phyloP scores from a whole-genome alignment of 2,329 filamentous ascomycete species.

The Epichloe sylvatica region DNA sequence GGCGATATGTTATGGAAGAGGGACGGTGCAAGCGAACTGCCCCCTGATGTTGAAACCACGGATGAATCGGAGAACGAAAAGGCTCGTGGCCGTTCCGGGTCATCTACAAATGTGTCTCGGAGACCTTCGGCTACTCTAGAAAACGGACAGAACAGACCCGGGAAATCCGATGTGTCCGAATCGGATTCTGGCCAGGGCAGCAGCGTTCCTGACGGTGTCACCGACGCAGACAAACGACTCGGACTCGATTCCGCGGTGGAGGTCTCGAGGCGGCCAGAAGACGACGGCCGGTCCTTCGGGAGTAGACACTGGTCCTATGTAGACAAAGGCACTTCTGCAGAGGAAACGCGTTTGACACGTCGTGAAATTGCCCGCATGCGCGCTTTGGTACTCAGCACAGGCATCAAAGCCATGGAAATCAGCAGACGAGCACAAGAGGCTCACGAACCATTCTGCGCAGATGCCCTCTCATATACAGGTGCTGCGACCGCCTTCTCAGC shows the following conservation, averaged over 20 bases:
- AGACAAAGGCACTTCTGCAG: conserved; percentile 24
- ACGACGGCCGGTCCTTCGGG: conserved; percentile 11
- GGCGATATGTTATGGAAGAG: conserved; percentile 45
- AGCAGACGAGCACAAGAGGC: conserved; percentile 45
- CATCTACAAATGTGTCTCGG: conserved; percentile 23
- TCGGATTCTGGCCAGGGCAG: conserved; percentile 21
- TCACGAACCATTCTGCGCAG: conserved; percentile 20
- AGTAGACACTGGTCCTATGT: conserved; percentile 39
- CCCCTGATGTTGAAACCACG: conserved; percentile 27
- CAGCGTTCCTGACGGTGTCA: conserved; percentile 14
- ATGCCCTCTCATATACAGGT: conserved; percentile 8
- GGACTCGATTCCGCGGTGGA: conserved; percentile 21
- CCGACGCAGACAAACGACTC: conserved; percentile 22
- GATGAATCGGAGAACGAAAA: conserved; percentile 36
- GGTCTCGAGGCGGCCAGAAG: conserved; percentile 13
- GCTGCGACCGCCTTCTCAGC: conserved; percentile 10
- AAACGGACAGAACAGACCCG: conserved; percentile 7
- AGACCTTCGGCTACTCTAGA: conserved; percentile 20
- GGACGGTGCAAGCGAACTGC: conserved; percentile 23
- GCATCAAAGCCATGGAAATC: conserved; percentile 82
- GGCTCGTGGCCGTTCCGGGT: conserved; percentile 24
- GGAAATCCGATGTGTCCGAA: conserved; percentile 25
- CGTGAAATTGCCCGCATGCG: conserved; percentile 71
- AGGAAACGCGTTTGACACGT: conserved; percentile 34
- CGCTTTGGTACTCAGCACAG: conserved; percentile 64